A percentile compares a stretch with the other conserved stretches of the same genome.
Conservation (phyloP, 495 filamentous ascomycete species). For the Talaromyces proteolyticus region DNA sequence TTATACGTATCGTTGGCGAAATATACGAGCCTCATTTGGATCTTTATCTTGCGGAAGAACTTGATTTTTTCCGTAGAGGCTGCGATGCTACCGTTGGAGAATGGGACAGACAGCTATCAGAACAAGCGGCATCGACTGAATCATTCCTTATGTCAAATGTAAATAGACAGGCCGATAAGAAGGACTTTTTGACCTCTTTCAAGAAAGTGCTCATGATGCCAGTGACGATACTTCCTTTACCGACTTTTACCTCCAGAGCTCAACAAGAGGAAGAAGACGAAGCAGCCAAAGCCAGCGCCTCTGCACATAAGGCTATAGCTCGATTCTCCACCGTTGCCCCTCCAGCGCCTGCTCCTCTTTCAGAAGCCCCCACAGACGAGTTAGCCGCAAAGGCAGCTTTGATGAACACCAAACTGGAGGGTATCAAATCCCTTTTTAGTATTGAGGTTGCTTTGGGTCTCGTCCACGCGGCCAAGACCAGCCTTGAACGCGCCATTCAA, state of each 20-base stretch:
- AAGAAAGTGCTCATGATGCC: constrained; percentile 99
- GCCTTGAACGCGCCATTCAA: constrained; percentile 75
- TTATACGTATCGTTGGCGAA: constrained; percentile 54
- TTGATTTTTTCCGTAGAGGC: constrained; percentile 71
- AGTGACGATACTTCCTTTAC: constrained; percentile 81
- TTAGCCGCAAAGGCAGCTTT: constrained; percentile 92
- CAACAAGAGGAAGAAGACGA: constrained; percentile 28
- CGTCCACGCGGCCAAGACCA: constrained; percentile 85
- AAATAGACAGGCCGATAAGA: constrained; percentile 90
- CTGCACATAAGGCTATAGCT: constrained; percentile 38
- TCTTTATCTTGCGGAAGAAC: constrained; percentile 86
- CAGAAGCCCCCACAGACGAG: constrained; percentile 77
- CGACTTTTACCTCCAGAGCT: constrained; percentile 50
- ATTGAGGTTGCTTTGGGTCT: constrained; percentile 90
- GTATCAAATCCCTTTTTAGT: constrained; percentile 89
- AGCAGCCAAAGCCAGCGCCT: constrained; percentile 23
- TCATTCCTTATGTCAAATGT: constrained; percentile 93
- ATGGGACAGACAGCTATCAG: constrained; percentile 89
- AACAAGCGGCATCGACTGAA: constrained; percentile 85
- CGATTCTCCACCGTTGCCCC: constrained; percentile 43
- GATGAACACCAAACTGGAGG: constrained; percentile 90
- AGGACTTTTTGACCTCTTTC: constrained; percentile 93
- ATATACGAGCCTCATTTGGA: constrained; percentile 91
- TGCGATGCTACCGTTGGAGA: constrained; percentile 71
- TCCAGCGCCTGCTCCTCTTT: constrained; percentile 40